Base-by-base conservation (phyloP, 495 filamentous ascomycete genomes). In the Penicillium soppii region DNA sequence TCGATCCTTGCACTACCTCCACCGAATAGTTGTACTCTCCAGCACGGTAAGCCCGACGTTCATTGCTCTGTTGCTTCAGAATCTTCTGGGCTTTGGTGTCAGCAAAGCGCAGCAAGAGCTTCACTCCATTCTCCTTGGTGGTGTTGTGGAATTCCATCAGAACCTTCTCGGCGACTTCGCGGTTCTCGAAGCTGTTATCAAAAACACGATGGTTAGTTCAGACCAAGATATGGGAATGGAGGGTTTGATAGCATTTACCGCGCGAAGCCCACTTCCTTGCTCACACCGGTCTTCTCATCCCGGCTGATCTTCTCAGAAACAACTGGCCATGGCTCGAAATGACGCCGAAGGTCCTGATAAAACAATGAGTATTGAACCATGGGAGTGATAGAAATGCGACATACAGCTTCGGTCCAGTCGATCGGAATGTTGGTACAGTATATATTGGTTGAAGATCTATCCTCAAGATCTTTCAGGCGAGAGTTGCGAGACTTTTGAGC, bases 401-500 rank as follows among this genome's bases (percentile, higher is more conserved):
- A 65, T 73, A 91, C 91, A 54, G 88, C 83, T 71, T 97, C 94
- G 39, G 86, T 92, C 81, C 95, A 88, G 51, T 83, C 81, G 59
- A 87, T 87, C 6, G 95, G 94, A 35, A 99, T 80, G 69, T 97
- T 97, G 12, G 94, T 97, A 42, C 96, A 86, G 62, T 99, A 99
- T 40, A 99, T 82, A 59, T 99, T 99, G 47, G 92, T 96, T 39
- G 94, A 97, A 26, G 66, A 56, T 29, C 84, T 85, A 62, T 97
- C 90, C 43, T 89, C 86, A 53, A 96, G 82, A 40, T 90, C 90
- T 73, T 97, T 96, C 40, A 99, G 87, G 54, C 94, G 87, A 51
- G 90, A 87, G 63, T 97, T 97, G 73, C 96, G 96, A 9, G 91
- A 96, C 71, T 97, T 91, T 88, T 96, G 80, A 52, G 95, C 94